Percentiles rank a stretch among this genome's conserved stretches.
Evolutionary conservation across 1,139 yeast genomes (phyloP).

Genomic region (Geotrichum bryndzae): DNA sequence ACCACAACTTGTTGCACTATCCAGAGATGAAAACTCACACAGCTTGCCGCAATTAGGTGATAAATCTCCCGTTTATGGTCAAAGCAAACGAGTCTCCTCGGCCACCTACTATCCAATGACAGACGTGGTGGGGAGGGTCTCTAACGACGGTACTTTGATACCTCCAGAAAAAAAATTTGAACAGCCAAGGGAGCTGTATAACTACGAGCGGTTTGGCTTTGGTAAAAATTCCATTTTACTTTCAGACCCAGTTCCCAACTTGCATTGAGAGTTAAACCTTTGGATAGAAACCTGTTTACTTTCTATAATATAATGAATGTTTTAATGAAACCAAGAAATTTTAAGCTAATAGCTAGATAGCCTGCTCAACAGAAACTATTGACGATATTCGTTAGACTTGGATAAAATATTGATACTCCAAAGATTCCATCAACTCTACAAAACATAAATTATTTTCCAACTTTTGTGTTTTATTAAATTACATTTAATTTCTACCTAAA

Average conservation of each 20-base stretch:
- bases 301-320: neutral
- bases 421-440: neutral
- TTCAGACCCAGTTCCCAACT: neutral
- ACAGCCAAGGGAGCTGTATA: neutral
- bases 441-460: neutral
- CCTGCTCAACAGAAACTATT: no score
- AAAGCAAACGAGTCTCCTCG: neutral
- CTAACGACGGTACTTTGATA: neutral
- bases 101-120: neutral
- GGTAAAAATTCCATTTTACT: neutral
- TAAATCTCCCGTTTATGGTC: neutral
- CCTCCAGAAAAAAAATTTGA: neutral
- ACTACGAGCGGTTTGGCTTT: neutral
- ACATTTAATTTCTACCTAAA: neutral
- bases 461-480: neutral
- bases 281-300: neutral
- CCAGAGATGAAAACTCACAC: neutral
- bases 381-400: neutral
- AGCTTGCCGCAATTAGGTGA: neutral
- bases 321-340: neutral
- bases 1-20: slow-evolving; percentile 1
- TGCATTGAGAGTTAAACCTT: neutral
- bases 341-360: no score
- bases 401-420: neutral
- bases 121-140: neutral